Evolutionary conservation across 73 alveolate species (phyloP).

Genomic region (Blepharisma stoltei): DNA sequence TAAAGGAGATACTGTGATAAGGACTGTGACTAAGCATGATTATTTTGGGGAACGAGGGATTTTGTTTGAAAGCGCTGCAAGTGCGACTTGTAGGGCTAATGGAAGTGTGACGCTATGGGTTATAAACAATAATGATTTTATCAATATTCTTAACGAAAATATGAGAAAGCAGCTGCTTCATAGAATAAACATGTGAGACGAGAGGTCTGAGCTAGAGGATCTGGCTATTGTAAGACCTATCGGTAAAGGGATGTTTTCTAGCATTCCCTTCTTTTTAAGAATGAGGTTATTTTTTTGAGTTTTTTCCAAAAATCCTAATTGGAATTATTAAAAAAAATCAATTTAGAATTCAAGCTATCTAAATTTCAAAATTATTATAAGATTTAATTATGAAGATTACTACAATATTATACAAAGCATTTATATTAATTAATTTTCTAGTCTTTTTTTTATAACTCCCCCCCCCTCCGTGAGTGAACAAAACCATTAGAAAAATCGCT

Average conservation of each 20-base stretch:
- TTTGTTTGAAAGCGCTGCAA: constrained; percentile 40
- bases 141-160: constrained; percentile 56
- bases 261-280: too few species aligned
- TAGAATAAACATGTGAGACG: constrained; percentile 41
- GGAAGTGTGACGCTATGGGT: constrained; percentile 43
- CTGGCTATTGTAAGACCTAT: constrained; percentile 28
- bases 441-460: too few species aligned
- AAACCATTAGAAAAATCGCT: too few species aligned
- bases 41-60: constrained; percentile 66
- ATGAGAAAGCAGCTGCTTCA: constrained; percentile 35
- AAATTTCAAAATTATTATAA: too few species aligned
- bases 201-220: constrained; percentile 32
- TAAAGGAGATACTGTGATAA: constrained; percentile 38
- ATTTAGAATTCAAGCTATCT: too few species aligned
- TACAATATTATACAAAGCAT: too few species aligned
- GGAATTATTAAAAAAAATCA: too few species aligned
- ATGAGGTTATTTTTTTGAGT: too few species aligned
- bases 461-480: too few species aligned
- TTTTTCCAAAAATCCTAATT: too few species aligned
- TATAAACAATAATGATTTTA: constrained; percentile 50
- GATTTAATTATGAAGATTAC: too few species aligned
- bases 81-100: constrained; percentile 59
- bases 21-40: constrained; percentile 47
- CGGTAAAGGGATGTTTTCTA: constrained; percentile 59
- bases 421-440: too few species aligned